Evolutionary conservation across 805 yeast genomes (phyloP).

Genomic region (Candida ortonii): DNA sequence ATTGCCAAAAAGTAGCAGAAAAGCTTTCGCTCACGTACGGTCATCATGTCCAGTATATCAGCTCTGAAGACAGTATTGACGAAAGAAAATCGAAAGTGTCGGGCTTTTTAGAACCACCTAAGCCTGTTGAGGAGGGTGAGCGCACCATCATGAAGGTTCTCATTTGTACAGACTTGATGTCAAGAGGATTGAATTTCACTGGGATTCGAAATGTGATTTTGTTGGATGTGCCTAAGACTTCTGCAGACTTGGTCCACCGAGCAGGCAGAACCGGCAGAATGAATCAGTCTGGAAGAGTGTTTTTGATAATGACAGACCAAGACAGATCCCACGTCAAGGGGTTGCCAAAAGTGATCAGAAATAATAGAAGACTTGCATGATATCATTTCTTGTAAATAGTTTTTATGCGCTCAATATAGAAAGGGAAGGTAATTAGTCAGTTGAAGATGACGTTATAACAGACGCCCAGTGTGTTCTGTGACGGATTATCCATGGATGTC

Average conservation of each 20-base stretch:
- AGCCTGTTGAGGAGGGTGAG: conserved; percentile 34
- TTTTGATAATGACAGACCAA: conserved; percentile 65
- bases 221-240: conserved; percentile 79
- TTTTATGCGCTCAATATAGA: not conserved
- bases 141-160: conserved; percentile 56
- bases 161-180: conserved; percentile 83
- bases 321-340: conserved; percentile 82
- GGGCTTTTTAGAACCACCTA: conserved; percentile 65
- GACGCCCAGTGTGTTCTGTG: conserved; percentile 61
- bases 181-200: conserved; percentile 86
- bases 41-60: conserved; percentile 62
- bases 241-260: conserved; percentile 86
- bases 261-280: conserved; percentile 94
- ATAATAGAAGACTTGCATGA: conserved; percentile 39
- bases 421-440: not conserved
- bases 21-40: conserved; percentile 47
- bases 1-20: conserved; percentile 56
- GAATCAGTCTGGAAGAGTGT: conserved; percentile 85
- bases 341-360: conserved; percentile 64
- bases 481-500: conserved; percentile 82
- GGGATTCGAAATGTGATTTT: conserved; percentile 78
- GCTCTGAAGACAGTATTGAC: conserved; percentile 60
- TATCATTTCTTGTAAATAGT: conserved; percentile 4
- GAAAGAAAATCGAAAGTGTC: conserved; percentile 57
- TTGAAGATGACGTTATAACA: conserved; percentile 8